Conservation (phyloP, 2,329 filamentous ascomycete species). For the Monilinia vaccinii-corymbosi region DNA sequence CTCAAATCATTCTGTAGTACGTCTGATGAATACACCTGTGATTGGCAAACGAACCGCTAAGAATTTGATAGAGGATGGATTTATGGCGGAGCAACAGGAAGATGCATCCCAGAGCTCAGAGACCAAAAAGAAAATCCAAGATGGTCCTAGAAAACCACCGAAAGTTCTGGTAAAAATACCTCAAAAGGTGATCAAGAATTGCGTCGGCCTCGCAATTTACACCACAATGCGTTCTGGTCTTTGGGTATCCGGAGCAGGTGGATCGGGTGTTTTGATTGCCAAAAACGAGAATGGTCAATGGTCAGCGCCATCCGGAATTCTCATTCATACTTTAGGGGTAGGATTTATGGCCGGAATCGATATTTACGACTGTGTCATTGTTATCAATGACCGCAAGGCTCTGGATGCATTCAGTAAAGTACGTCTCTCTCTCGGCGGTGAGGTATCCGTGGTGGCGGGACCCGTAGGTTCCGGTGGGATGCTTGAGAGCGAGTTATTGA, state of each 20-base stretch:
- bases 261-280: constrained; percentile 76
- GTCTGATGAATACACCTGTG: constrained; percentile 31
- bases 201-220: constrained; percentile 83
- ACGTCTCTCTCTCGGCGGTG: constrained; percentile 70
- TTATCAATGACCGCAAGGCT: constrained; percentile 80
- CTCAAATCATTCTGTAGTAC: constrained; percentile 82
- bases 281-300: constrained; percentile 74
- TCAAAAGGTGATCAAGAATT: constrained; percentile 71
- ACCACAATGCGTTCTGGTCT: constrained; percentile 89
- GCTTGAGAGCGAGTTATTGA: constrained; percentile 29
- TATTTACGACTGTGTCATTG: constrained; percentile 90
- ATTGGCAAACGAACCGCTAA: constrained; percentile 15
- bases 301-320: constrained; percentile 84
- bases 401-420: constrained; percentile 76
- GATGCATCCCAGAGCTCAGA: constrained; percentile 4
- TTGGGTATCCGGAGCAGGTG: constrained; percentile 83
- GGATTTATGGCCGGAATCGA: constrained; percentile 89
- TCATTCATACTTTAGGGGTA: constrained; percentile 80
- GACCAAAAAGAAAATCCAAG: constrained; percentile 35
- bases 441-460: constrained; percentile 67
- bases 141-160: constrained; percentile 43
- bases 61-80: constrained; percentile 48
- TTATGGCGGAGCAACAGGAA: constrained; percentile 36
- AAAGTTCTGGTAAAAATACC: constrained; percentile 74
- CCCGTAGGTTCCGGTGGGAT: constrained; percentile 65